Evolutionary conservation across 371 early-diverging fungal genomes (phyloP), one percentile per base, ranked within the genome.

Genomic region (Rhizopus sp.): DNA sequence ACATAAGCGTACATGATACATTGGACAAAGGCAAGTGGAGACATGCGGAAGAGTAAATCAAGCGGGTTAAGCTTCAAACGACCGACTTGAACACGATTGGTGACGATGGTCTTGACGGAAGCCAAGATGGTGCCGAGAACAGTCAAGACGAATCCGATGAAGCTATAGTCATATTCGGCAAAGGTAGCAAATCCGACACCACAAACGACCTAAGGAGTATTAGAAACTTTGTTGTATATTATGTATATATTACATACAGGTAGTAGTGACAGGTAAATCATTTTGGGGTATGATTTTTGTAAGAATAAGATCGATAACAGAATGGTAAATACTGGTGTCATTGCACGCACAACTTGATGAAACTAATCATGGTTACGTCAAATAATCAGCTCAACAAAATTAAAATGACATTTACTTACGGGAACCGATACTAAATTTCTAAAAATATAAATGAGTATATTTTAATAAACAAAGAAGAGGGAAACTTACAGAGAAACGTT

Each of bases 311-410:
- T 66, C 13, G 88, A 86, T 37, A 95, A 64, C 38, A 82, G 62
- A 13, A 92, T 77, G 0, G 94, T 92, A 57, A 93, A 89, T 15
- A 91, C 86, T 0, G 94, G 95, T 8, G 88, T 89, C 77, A 91
- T 93, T 57, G 90, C 88, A 31, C 95, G 82, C 4, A 95, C 89
- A 31, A 92, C 88, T 79, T 95, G 94, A 64, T 95, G 94, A 60
- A 94, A 66, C 81, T 78, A 49, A 29, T 4, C 17, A 30, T 23
- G 23, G 50, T 17, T 35, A n/a, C 50, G 51, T 50, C 58, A 58
- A 9, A 58, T 51, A 34, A 51, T 50, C 5, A 50, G 50, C 13
- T 50, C 42, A 58, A 50, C 51, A 5, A 58, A 38, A 16, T 37
- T 23, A 23, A 23, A 23, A 16, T 13, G 23, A 17, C 6, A 39